Evolutionary conservation across 192 early-diverging fungal species (phyloP), one percentile per base, ranked within the genome.

Genomic region (Thoreauomyces humboldtii): DNA sequence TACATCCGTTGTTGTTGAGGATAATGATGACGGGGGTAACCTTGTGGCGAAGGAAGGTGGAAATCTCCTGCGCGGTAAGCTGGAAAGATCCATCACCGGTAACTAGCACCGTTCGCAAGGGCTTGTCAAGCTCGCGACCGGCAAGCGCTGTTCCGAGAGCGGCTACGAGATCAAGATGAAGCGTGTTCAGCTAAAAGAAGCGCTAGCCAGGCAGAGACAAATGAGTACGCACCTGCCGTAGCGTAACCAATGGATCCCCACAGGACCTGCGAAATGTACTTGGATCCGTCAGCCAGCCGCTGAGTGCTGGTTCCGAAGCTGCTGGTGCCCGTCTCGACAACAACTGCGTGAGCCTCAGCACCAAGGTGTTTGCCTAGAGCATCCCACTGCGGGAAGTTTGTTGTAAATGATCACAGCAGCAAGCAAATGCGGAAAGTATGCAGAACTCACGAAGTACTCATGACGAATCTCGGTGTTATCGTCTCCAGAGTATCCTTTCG

Each of bases 41-140:
- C 22, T 76, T 76, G 21, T 77, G 67, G 38, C 76, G 80, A 2
- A 81, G 61, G 67, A 81, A 75, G 14, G 71, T 74, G 1, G 80
- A 80, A 19, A 81, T 37, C 63, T 81, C 80, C 55, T 75, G 65
- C 12, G 59, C 78, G 3, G 80, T 80, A 27, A 81, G 19, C 45
- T 81, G 80, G 61, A 81, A 81, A 5, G 74, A 77, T 21, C 80
- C 80, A 41, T 81, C 80, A 44, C 80, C 80, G 31, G 77, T 71
- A 29, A 81, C 71, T 21, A 81, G 59, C 37, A 67, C 69, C 19
- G 79, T 76, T 15, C 78, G 75, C 14, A 57, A 32, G 12, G 64
- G 64, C 38, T 65, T 56, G 25, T 70, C 68, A 1, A 59, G 50
- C 15, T 52, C 65, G 4, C 70, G 65, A 2, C 52, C 78, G 17